phyloP scores from a whole-genome alignment of 345 rosid genomes.

The Syzygium oleosum region DNA sequence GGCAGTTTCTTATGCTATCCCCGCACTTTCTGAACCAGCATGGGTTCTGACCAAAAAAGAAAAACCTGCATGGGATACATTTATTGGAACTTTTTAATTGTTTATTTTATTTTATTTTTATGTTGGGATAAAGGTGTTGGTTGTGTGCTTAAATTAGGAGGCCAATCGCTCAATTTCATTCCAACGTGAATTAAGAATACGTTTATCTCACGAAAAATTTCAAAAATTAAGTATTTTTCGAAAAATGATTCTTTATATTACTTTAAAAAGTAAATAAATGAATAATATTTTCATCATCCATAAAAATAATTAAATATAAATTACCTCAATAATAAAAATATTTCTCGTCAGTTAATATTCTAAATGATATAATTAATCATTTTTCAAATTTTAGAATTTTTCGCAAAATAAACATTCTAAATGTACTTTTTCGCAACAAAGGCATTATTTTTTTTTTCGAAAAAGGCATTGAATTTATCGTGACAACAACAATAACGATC shows the following conservation, averaged over 20 bases:
- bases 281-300: background rate
- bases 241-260: rapidly evolving
- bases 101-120: background rate
- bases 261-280: background rate
- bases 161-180: background rate
- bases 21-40: background rate
- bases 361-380: background rate
- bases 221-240: background rate
- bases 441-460: no score
- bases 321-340: background rate
- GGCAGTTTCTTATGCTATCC: background rate
- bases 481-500: background rate
- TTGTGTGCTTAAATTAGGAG: background rate
- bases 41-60: no score
- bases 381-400: background rate
- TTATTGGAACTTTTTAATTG: background rate
- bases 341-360: background rate
- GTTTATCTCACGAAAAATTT: background rate
- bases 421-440: no score
- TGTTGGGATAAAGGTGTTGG: background rate
- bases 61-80: background rate
- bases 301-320: background rate
- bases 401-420: background rate
- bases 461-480: background rate
- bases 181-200: background rate